Base-by-base conservation (phyloP, 257 asterid species). In the Rehmannia glutinosa region DNA sequence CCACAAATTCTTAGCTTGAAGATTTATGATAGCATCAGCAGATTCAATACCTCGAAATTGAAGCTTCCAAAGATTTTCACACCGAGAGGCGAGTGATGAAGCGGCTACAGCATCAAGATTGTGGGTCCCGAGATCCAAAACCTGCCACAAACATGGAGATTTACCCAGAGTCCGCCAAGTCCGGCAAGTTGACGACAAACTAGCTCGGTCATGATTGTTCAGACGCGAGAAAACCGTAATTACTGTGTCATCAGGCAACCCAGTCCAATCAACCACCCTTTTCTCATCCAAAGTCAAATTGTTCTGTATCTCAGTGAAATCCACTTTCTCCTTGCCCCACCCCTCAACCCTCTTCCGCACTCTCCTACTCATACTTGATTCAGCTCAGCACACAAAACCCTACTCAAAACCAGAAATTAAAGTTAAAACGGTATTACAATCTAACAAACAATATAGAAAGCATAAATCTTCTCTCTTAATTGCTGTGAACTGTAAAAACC, bases 171-270 rank as follows among this genome's bases (percentile, higher is more conserved):
- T 60, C 77, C 86, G 68, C 96, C 96, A 90, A 64, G 87, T 62
- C 63, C 82, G 80, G 75, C 97, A 90, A 17, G 95, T 87, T 3
- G 96, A 87, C 12, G 96, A 79, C 70, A 90, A 75, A 76, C 96
- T 90, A 5, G 92, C 96, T 17, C 96, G 85, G 67, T 90, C 97
- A 27, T 96, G 90, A 73, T 87, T 76, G 74, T 83, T 85, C 73
- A 90, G 82, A 72, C 80, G 77, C 3, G 91, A 78, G 69, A 85
- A 90, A 30, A 90, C 77, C 76, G 87, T 91, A 46, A 87, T 71
- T 33, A 82, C 86, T 27, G 90, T 87, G 64, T 90, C 96, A 77
- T 83, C 86, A 1, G 95, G 91, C 67, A 90, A 78, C 67, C 56
- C 79, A 74, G 86, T 87, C 97, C 97, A 90, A 75, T 90, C 96